A percentile compares a stretch with the other conserved stretches of the same genome.
phyloP scores from a whole-genome alignment of 2,329 filamentous ascomycete species.

The Clarireedia monteithiana region DNA sequence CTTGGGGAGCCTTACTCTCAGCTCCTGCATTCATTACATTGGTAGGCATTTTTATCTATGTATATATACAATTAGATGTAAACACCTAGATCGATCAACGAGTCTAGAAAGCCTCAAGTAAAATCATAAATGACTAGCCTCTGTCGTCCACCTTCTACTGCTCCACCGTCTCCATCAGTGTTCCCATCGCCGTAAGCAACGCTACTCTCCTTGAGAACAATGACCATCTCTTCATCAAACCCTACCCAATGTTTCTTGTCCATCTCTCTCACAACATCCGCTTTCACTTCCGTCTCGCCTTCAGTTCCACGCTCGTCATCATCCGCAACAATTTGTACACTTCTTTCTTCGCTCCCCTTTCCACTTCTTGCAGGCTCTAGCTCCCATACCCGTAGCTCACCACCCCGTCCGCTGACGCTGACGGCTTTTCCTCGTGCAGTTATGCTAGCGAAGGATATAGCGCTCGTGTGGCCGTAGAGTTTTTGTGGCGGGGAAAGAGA shows the following conservation, averaged over 20 bases:
- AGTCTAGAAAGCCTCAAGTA: conserved; percentile 30
- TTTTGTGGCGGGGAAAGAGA: conserved; percentile 52
- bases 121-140: conserved; percentile 64
- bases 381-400: neutral
- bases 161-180: neutral
- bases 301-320: neutral
- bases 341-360: neutral
- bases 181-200: neutral
- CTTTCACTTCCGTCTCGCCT: neutral
- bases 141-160: conserved; percentile 32
- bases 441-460: conserved; percentile 60
- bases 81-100: too few relatives aligned
- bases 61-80: too few relatives aligned
- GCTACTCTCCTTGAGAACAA: conserved; percentile 43
- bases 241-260: conserved; percentile 48
- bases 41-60: too few relatives aligned
- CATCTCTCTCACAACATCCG: neutral
- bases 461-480: conserved; percentile 67
- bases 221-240: conserved; percentile 65
- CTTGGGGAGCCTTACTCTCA: too few relatives aligned
- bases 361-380: conserved; percentile 8
- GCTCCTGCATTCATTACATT: too few relatives aligned
- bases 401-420: conserved; percentile 33
- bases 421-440: conserved; percentile 62
- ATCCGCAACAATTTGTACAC: neutral